These are phyloP conservation scores for Ustilago lituana DNA, from an alignment of 1,284 basidiomycete species.

Conservation along the genomic window DNA sequence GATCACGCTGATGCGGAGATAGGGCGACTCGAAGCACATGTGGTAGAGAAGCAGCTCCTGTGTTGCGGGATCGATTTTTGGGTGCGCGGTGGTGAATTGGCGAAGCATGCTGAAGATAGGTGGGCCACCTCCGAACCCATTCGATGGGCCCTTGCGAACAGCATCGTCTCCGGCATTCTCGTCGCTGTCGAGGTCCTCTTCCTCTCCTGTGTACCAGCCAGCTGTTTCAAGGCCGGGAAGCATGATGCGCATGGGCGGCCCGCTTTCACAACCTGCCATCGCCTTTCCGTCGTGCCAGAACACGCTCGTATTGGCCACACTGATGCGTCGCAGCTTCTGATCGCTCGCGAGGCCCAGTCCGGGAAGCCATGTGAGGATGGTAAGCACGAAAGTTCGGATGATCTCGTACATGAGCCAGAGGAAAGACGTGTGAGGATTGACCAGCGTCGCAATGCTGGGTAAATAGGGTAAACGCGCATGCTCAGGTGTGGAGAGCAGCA, in stretches of 20 bases:
- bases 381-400: conserved; percentile 64
- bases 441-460: conserved; percentile 70
- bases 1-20: conserved; percentile 69
- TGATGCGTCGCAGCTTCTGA: conserved; percentile 48
- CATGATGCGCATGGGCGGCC: conserved; percentile 69
- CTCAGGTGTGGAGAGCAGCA: conserved; percentile 61
- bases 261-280: conserved; percentile 70
- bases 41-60: conserved; percentile 70
- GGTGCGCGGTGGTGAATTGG: conserved; percentile 71
- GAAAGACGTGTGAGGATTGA: conserved; percentile 69
- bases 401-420: conserved; percentile 68
- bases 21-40: conserved; percentile 69
- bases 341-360: conserved; percentile 30
- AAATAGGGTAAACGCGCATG: conserved; percentile 65
- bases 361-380: conserved; percentile 64
- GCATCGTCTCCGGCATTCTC: background rate
- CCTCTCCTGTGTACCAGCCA: conserved; percentile 67
- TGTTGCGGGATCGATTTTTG: conserved; percentile 69
- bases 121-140: conserved; percentile 40
- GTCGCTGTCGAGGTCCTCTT: conserved; percentile 21
- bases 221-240: conserved; percentile 70
- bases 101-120: conserved; percentile 62
- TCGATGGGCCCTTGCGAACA: background rate
- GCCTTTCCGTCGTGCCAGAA: conserved; percentile 69
- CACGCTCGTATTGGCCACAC: conserved; percentile 70